Conservation (phyloP, 164 flowering plant genomes). For the Kingdonia uniflora region DNA sequence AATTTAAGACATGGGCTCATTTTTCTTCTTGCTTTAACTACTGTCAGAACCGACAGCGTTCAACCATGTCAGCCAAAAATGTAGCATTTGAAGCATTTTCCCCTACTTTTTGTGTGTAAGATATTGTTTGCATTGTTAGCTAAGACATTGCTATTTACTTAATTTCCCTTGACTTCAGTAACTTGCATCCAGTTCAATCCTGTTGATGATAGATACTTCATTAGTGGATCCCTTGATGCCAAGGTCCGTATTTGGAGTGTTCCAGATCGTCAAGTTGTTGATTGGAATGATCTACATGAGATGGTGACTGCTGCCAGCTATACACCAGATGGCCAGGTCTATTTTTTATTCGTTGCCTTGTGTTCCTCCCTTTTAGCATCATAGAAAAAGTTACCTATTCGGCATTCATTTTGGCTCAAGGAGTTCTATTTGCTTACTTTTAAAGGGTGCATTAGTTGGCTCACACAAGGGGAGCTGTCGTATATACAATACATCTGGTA, state of each 20-base stretch:
- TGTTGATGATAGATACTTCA: slow-evolving; percentile 90
- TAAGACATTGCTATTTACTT: slow-evolving; percentile 7
- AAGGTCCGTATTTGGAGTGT: slow-evolving; percentile 99
- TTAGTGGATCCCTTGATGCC: slow-evolving; percentile 95
- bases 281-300: slow-evolving; percentile 95
- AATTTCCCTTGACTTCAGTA: slow-evolving; percentile 42
- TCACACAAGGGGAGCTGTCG: slow-evolving; percentile 91
- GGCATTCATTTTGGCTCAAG: slow-evolving; percentile 8
- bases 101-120: neutral
- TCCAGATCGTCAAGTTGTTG: slow-evolving; percentile 92
- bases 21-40: no score
- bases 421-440: slow-evolving; percentile 7
- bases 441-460: slow-evolving; percentile 94
- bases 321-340: slow-evolving; percentile 98
- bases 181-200: slow-evolving; percentile 99
- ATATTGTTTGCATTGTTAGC: slow-evolving; percentile 7
- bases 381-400: neutral
- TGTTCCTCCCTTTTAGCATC: neutral
- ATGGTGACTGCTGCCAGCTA: slow-evolving; percentile 99
- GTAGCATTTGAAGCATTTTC: neutral
- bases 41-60: no score
- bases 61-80: no score
- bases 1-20: no score
- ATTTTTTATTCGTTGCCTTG: slow-evolving; percentile 2
- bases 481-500: slow-evolving; percentile 76